Base-by-base conservation (phyloP, 768 basidiomycete species). In the Boletus subcaerulescens region DNA sequence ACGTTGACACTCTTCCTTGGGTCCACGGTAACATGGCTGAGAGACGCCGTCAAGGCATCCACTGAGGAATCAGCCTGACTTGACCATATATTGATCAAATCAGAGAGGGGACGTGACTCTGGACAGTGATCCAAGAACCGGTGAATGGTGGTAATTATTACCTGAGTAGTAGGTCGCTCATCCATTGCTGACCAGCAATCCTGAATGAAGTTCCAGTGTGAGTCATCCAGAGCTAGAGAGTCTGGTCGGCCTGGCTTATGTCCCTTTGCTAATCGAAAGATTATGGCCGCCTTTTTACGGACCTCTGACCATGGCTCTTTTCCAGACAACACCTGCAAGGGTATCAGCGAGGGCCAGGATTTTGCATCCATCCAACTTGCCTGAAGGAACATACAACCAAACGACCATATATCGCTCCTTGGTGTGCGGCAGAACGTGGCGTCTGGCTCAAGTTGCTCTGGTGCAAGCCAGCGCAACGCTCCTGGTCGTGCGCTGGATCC, bases 321-420 rank as follows among this genome's bases (percentile, higher is more conserved):
- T 0, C 61, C 62, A 0, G 61, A 64, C 3, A 57, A 29, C 2
- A 45, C 43, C 47, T 58, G 33, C 39, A 47, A 5, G 7, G 14
- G 3, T 3, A 14, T 56, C 22, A 50, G 22, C 20, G 35, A 10
- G 7, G 6, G 17, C 20, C 20, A 3, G 24, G 24, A 24, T 24
- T 24, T 4, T 24, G 22, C 17, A 12, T 35, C 9, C 14, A n/a
- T 15, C 1, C 0, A 13, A 40, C 54, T 35, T 75, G 1, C 60
- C 35, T 62, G 60, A 1, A 61, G 56, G 7, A 35, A 29, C 15
- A 78, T 67, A 53, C 74, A 75, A 13, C 59, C 60, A 13, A 57
- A 61, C 18, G 55, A 54, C 20, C 60, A 61, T 13, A 61, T 40
- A 11, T 61, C 60, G 13, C 51, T 57, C 56, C 45, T 57, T 3